Conservation (phyloP, 139 green algal genomes). For the Coelastrella sp. region DNA sequence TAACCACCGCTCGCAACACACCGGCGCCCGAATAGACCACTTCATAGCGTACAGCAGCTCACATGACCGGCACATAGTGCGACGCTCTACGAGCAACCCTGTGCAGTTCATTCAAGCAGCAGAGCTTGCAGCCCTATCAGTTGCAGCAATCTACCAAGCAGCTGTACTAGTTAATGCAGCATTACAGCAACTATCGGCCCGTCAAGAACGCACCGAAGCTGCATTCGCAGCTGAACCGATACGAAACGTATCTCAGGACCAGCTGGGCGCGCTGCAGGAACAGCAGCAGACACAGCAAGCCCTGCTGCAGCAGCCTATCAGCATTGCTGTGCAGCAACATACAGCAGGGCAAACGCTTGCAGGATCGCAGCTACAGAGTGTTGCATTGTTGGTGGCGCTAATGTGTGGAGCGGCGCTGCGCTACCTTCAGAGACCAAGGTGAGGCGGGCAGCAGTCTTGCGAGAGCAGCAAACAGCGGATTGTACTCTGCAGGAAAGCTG, state of each 20-base stretch:
- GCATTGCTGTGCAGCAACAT: background rate
- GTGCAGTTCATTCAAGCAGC: constrained; percentile 4
- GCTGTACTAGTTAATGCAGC: background rate
- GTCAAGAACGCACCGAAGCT: background rate
- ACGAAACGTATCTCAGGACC: too few relatives aligned
- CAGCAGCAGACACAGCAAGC: background rate
- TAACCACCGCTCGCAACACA: background rate
- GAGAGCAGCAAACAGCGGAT: too few relatives aligned
- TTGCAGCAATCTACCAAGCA: constrained; percentile 29
- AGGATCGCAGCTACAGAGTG: background rate
- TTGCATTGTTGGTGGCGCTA: constrained; percentile 18
- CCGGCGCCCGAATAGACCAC: background rate
- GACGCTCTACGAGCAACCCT: background rate
- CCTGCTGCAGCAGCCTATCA: background rate
- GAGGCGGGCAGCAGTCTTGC: background rate
- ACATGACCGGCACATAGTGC: background rate
- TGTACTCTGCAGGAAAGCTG: too few relatives aligned
- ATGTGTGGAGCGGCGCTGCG: constrained; percentile 15
- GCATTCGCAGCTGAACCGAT: background rate
- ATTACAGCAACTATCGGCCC: background rate
- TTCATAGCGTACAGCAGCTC: background rate
- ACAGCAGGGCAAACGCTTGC: background rate
- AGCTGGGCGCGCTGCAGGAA: background rate
- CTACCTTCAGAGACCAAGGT: constrained; percentile 30
- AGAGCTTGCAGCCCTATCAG: constrained; percentile 21